A percentile compares a stretch with the other conserved stretches of the same genome.
These are phyloP conservation scores for Plenodomus lindquistii DNA, from an alignment of 2,329 filamentous ascomycete species.

Conservation along the genomic window DNA sequence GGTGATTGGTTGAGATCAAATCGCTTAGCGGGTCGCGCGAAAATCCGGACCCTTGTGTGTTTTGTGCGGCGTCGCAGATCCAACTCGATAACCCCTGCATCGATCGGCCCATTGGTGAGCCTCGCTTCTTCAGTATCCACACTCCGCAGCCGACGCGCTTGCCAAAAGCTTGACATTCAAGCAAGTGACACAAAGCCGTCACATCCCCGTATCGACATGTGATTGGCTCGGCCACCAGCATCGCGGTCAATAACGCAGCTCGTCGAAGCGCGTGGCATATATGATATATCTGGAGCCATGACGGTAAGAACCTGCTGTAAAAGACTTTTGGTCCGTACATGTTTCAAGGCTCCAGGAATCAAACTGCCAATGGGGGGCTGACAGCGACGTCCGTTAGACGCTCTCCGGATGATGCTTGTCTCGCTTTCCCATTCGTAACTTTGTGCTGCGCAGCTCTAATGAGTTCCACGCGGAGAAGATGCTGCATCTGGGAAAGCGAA, in stretches of 20 bases:
- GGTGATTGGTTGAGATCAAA: constrained; percentile 30
- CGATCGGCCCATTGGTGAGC: constrained; percentile 31
- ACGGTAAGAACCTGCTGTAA: neutral
- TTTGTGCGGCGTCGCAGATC: constrained; percentile 37
- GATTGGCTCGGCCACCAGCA: constrained; percentile 15
- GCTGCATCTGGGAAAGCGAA: neutral
- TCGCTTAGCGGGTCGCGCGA: constrained; percentile 33
- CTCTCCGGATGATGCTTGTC: neutral
- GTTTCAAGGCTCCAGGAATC: constrained; percentile 4
- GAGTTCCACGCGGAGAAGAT: neutral
- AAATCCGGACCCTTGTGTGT: constrained; percentile 32
- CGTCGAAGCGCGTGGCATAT: neutral
- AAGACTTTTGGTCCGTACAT: constrained; percentile 2
- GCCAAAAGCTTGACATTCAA: constrained; percentile 19
- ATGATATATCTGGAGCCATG: too few species aligned
- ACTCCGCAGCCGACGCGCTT: constrained; percentile 15
- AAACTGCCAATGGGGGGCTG: neutral
- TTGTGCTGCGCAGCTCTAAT: neutral
- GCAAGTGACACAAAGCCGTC: constrained; percentile 12
- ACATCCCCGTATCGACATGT: constrained; percentile 17
- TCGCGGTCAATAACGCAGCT: neutral
- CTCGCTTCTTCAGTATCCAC: constrained; percentile 11
- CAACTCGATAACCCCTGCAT: constrained; percentile 16
- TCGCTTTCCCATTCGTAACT: neutral
- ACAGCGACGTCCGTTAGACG: neutral